Conservation (phyloP, 2,329 filamentous ascomycete species). For the Parafenestella ontariensis region DNA sequence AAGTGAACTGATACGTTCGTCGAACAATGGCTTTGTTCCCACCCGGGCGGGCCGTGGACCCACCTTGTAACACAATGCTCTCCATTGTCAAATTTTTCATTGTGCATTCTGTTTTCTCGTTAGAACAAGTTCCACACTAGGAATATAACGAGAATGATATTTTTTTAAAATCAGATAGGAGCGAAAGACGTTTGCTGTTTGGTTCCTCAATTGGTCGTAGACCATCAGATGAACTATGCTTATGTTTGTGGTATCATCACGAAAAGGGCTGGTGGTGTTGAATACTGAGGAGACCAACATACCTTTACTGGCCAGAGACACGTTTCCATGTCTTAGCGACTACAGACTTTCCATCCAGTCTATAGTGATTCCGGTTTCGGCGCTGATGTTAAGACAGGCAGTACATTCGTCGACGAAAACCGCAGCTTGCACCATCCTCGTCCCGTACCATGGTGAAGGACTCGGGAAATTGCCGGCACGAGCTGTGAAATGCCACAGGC, state of each 20-base stretch:
- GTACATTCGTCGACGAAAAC: background rate
- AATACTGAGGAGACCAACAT: conserved; percentile 21
- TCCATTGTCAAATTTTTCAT: background rate
- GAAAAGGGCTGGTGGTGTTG: conserved; percentile 15
- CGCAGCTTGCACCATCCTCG: background rate
- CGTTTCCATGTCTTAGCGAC: background rate
- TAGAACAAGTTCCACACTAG: conserved; percentile 7
- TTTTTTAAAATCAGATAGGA: conserved; percentile 47
- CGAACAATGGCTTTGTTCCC: conserved; percentile 16
- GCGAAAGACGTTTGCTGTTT: conserved; percentile 52
- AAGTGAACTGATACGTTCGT: conserved; percentile 7
- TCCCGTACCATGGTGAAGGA: background rate
- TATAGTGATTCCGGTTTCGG: background rate
- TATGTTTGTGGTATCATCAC: conserved; percentile 50
- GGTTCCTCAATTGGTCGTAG: conserved; percentile 47
- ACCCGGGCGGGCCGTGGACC: background rate
- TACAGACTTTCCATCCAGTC: background rate
- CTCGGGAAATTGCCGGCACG: conserved; percentile 5
- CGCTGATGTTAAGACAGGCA: background rate
- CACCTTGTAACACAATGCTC: conserved; percentile 2
- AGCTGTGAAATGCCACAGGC: conserved; percentile 2
- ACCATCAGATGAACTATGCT: conserved; percentile 55
- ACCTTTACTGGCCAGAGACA: conserved; percentile 19
- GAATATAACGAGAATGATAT: background rate
- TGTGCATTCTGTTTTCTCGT: conserved; percentile 7